phyloP scores from a whole-genome alignment of 2,329 filamentous ascomycete genomes.

The Calonectria henricotiae region DNA sequence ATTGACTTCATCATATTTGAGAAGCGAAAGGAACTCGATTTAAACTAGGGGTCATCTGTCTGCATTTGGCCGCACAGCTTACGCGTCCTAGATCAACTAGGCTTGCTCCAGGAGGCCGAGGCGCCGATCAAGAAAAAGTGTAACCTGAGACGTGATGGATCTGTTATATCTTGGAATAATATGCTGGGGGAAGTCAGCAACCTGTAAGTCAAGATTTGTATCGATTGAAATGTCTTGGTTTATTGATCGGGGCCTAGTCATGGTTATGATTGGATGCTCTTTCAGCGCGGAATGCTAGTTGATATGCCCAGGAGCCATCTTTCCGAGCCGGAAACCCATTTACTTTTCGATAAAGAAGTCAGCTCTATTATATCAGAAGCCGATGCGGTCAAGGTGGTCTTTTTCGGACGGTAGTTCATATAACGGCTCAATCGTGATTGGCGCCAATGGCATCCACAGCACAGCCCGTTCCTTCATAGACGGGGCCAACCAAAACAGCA shows the following conservation, averaged over 20 bases:
- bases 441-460: constrained; percentile 46
- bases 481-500: neutral
- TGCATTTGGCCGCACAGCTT: constrained; percentile 48
- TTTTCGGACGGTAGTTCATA: constrained; percentile 39
- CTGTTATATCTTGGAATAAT: constrained; percentile 21
- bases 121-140: constrained; percentile 27
- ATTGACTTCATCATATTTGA: constrained; percentile 8
- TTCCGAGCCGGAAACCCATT: constrained; percentile 25
- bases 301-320: constrained; percentile 40
- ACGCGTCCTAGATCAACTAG: constrained; percentile 55
- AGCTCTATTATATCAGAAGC: constrained; percentile 14
- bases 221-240: neutral
- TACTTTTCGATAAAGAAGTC: constrained; percentile 40
- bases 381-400: constrained; percentile 29
- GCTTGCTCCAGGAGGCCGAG: constrained; percentile 41
- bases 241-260: constrained; percentile 29
- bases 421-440: constrained; percentile 41
- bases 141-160: constrained; percentile 25
- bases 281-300: constrained; percentile 41
- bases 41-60: constrained; percentile 11
- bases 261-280: constrained; percentile 45
- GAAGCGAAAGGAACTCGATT: neutral
- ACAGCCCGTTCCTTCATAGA: constrained; percentile 20
- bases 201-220: neutral
- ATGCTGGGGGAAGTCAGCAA: constrained; percentile 18